Evolutionary conservation across 2,329 filamentous ascomycete species (phyloP), one percentile per base, ranked within the genome.

Genomic region (Aspergillus viridinutans): DNA sequence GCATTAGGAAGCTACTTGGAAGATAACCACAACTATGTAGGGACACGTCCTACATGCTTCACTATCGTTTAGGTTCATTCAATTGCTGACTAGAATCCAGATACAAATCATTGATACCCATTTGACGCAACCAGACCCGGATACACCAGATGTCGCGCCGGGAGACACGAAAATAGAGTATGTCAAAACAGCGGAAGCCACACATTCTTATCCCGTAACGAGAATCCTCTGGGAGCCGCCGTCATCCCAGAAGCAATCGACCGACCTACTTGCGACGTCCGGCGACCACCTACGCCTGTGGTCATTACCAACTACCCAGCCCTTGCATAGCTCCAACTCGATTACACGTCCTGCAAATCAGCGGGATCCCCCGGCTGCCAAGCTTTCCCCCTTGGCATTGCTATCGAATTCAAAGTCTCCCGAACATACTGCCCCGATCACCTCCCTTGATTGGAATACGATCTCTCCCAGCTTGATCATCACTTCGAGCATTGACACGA

Each of bases 391-490:
- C 3, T 80, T 99, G 52, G 94, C 94, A 0, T 82, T 99, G 53
- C 81, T 99, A 17, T 97, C 93, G 35, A 99, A 99, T 76, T 97
- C 92, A 29, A 99, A 99, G 78, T 97, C 94, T 0, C 94, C 94
- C 3, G 94, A 99, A 70, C 95, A 99, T 71, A 99, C 94, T 4
- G 94, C 94, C 14, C 94, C 94, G 21, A 85, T 99, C 57, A 99
- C 94, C 1, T 97, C 92, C 17, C 81, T 99, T 49, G 94, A 99
- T 73, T 99, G 94, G 94, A 99, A 99, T 69, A 96, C 90, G 1
- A 88, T 99, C 53, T 96, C 92, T 25, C 94, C 94, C 0, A 97
- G 93, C 72, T 81, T 99, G 54, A 99, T 99, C 70, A 99, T 99
- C 69, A 99, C 94, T 1, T 97, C 92, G 3, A 97, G 92, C 73